Evolutionary conservation across 495 filamentous ascomycete genomes (phyloP).

Genomic region (Pyrenula aspistea): DNA sequence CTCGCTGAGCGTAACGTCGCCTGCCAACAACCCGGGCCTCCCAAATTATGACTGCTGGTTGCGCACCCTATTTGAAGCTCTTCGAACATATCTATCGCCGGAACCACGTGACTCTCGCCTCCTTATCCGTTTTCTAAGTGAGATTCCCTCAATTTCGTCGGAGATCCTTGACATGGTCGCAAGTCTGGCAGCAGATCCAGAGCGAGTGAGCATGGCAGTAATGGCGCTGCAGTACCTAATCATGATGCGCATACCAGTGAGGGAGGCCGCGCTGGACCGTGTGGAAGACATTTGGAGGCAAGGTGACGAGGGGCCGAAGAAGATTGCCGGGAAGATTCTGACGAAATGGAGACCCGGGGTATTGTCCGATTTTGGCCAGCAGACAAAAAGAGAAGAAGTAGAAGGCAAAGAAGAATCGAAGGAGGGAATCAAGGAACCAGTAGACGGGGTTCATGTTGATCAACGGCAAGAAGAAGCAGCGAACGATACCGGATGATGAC

Average conservation of each 20-base stretch:
- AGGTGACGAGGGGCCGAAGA: conserved; percentile 27
- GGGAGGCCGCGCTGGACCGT: conserved; percentile 68
- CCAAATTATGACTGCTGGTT: conserved; percentile 70
- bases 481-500: neutral
- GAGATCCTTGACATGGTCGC: conserved; percentile 63
- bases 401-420: neutral
- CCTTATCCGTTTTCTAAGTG: conserved; percentile 78
- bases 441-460: neutral
- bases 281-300: conserved; percentile 75
- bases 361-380: neutral
- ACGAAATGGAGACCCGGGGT: conserved; percentile 25
- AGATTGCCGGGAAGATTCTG: conserved; percentile 31
- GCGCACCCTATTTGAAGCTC: conserved; percentile 70
- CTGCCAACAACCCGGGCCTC: conserved; percentile 24
- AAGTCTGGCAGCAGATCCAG: conserved; percentile 76
- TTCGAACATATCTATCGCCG: conserved; percentile 57
- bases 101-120: conserved; percentile 72
- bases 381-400: neutral
- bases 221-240: conserved; percentile 63
- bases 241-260: conserved; percentile 74
- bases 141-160: conserved; percentile 69
- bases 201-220: conserved; percentile 52
- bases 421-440: neutral
- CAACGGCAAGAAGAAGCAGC: neutral
- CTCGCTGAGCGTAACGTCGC: conserved; percentile 22